A percentile compares a stretch with the other conserved stretches of the same genome.
Conservation (phyloP, 2,329 filamentous ascomycete genomes). For the Thielaviopsis punctulata region DNA sequence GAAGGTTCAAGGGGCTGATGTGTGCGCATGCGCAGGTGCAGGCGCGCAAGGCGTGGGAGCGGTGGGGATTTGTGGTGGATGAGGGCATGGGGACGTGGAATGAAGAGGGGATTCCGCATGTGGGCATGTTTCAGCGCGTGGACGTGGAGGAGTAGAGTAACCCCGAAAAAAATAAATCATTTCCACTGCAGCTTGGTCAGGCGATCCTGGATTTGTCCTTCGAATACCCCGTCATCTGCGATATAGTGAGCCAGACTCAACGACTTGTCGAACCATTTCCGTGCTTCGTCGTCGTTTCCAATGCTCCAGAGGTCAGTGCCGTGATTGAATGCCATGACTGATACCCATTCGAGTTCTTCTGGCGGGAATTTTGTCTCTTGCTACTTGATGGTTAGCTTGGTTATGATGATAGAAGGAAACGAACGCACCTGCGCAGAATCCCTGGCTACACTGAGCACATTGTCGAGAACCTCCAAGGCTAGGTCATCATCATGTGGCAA, state of each 20-base stretch:
- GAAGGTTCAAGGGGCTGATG: constrained; percentile 47
- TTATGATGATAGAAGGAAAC: neutral
- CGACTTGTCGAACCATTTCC: constrained; percentile 45
- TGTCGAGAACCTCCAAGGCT: constrained; percentile 44
- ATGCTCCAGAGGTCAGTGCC: constrained; percentile 47
- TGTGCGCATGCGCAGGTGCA: constrained; percentile 63
- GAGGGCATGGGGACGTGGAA: constrained; percentile 58
- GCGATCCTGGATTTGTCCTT: constrained; percentile 26
- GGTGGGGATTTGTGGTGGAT: constrained; percentile 58
- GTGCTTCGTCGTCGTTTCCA: constrained; percentile 36
- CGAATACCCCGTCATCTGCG: constrained; percentile 33
- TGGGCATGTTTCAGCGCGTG: constrained; percentile 58
- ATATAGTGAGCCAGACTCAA: constrained; percentile 42
- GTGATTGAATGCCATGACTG: constrained; percentile 50
- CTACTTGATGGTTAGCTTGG: constrained; percentile 5
- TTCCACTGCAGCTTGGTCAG: constrained; percentile 24
- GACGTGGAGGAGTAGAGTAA: constrained; percentile 16
- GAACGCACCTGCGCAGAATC: constrained; percentile 29
- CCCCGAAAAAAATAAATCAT: neutral
- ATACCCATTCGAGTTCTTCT: constrained; percentile 62
- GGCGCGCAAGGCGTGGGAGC: constrained; percentile 48
- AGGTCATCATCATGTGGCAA: constrained; percentile 38
- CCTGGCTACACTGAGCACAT: constrained; percentile 37
- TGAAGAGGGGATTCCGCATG: constrained; percentile 71
- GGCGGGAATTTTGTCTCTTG: constrained; percentile 32